A percentile compares a stretch with the other conserved stretches of the same genome.
These are phyloP conservation scores for Neurospora africana DNA, from an alignment of 495 filamentous ascomycete genomes.

Conservation along the genomic window DNA sequence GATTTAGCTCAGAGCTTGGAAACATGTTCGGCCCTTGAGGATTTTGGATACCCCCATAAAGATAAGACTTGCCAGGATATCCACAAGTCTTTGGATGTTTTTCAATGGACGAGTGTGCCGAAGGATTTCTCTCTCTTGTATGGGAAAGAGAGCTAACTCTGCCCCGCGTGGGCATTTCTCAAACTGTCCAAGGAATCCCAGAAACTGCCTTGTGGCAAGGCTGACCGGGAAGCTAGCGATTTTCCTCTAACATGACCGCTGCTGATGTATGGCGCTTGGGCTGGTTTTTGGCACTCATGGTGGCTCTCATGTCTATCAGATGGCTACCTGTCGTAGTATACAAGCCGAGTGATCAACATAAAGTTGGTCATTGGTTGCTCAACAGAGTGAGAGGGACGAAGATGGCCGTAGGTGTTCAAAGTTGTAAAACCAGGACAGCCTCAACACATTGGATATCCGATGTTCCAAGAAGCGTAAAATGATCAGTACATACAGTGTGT, in stretches of 20 bases:
- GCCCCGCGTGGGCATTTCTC: too few relatives aligned
- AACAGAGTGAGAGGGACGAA: background rate
- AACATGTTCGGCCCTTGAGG: background rate
- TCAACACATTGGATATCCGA: background rate
- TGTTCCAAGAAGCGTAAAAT: background rate
- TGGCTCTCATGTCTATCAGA: too few relatives aligned
- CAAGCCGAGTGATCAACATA: background rate
- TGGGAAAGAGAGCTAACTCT: too few relatives aligned
- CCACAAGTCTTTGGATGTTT: background rate
- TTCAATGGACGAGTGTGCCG: background rate
- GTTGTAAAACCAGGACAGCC: background rate
- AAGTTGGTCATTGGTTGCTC: background rate
- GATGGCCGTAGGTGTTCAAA: background rate
- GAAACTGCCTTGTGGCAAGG: background rate
- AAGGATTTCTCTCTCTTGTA: background rate
- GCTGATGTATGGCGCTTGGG: too few relatives aligned
- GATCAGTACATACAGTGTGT: background rate
- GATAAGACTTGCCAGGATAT: background rate
- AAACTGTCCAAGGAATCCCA: too few relatives aligned
- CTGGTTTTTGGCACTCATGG: too few relatives aligned
- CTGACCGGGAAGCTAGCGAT: background rate
- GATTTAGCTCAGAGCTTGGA: background rate
- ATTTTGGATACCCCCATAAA: background rate
- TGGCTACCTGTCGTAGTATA: background rate
- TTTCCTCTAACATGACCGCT: background rate